phyloP scores from a whole-genome alignment of 2,329 filamentous ascomycete species.

The Diaporthe sp. region DNA sequence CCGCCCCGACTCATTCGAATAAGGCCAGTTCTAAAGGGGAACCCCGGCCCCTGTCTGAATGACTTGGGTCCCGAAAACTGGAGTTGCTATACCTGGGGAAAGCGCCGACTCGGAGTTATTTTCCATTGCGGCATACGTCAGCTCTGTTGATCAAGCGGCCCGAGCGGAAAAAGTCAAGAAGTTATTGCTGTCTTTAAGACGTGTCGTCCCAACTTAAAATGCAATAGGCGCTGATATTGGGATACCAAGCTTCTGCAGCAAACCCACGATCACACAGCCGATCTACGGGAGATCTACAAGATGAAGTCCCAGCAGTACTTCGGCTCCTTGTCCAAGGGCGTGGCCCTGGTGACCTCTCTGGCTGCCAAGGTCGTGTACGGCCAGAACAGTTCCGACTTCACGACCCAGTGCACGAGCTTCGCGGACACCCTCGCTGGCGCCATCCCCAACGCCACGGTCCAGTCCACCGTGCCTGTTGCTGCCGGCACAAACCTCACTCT shows the following conservation, averaged over 20 bases:
- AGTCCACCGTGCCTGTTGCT: slow-evolving; percentile 48
- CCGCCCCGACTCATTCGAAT: neutral
- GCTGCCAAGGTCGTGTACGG: slow-evolving; percentile 6
- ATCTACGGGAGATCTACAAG: slow-evolving; percentile 7
- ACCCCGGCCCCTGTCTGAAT: neutral
- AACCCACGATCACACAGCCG: slow-evolving; percentile 4
- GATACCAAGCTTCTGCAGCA: slow-evolving; percentile 16
- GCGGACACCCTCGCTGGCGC: slow-evolving; percentile 41
- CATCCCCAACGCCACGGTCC: slow-evolving; percentile 47
- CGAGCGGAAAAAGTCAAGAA: neutral
- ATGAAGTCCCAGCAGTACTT: slow-evolving; percentile 19
- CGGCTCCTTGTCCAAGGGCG: neutral
- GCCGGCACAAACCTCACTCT: slow-evolving; percentile 52
- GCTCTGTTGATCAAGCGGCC: neutral
- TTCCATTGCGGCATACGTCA: slow-evolving; percentile 12
- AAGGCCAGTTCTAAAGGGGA: neutral
- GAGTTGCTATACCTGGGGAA: no score
- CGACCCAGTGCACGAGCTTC: slow-evolving; percentile 39
- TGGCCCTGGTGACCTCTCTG: slow-evolving; percentile 4
- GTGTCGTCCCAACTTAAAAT: neutral
- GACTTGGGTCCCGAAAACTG: slow-evolving; percentile 7
- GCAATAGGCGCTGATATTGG: neutral
- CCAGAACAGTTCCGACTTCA: slow-evolving; percentile 28
- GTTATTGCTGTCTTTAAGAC: neutral
- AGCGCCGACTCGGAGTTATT: no score